Evolutionary conservation across 108 stramenopile species (phyloP).

Genomic region (Nitzschia sp.): DNA sequence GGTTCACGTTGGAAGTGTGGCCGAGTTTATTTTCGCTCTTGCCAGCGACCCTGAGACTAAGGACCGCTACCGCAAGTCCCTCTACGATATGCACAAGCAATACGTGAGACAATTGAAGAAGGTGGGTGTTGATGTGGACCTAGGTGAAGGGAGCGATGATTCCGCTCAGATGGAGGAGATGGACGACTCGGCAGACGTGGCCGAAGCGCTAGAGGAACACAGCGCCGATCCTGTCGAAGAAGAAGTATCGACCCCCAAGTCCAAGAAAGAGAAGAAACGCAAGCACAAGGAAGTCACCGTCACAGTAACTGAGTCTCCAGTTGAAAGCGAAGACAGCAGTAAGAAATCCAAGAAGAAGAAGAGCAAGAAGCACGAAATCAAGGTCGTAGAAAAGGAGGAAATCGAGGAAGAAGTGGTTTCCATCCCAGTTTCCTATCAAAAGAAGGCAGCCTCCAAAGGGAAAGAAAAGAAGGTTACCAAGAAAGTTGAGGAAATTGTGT

Average conservation of each 20-base stretch:
- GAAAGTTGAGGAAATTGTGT: slow-evolving; percentile 15
- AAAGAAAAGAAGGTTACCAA: slow-evolving; percentile 35
- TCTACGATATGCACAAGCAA: slow-evolving; percentile 84
- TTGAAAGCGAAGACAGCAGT: neutral
- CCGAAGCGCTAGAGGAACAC: slow-evolving; percentile 7
- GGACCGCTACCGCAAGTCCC: slow-evolving; percentile 61
- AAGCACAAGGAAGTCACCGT: slow-evolving; percentile 45
- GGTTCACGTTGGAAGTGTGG: slow-evolving; percentile 84
- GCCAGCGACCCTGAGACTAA: slow-evolving; percentile 74
- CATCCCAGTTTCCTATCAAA: slow-evolving; percentile 44
- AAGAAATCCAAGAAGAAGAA: slow-evolving; percentile 30
- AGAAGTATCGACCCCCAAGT: slow-evolving; percentile 11
- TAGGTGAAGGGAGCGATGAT: slow-evolving; percentile 46
- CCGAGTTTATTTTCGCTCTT: slow-evolving; percentile 78
- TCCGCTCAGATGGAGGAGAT: slow-evolving; percentile 24
- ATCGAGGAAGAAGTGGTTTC: slow-evolving; percentile 43
- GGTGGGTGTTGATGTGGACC: slow-evolving; percentile 70
- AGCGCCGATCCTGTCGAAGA: slow-evolving; percentile 7
- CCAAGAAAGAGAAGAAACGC: slow-evolving; percentile 35
- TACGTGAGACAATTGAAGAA: slow-evolving; percentile 72
- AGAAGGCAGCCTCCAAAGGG: slow-evolving; percentile 41
- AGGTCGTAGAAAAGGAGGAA: slow-evolving; percentile 14
- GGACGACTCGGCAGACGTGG: slow-evolving; percentile 8
- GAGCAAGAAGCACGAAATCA: slow-evolving; percentile 39
- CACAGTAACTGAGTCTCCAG: slow-evolving; percentile 11